Base-by-base conservation (phyloP, 257 asterid species). In the Salvia splendens region DNA sequence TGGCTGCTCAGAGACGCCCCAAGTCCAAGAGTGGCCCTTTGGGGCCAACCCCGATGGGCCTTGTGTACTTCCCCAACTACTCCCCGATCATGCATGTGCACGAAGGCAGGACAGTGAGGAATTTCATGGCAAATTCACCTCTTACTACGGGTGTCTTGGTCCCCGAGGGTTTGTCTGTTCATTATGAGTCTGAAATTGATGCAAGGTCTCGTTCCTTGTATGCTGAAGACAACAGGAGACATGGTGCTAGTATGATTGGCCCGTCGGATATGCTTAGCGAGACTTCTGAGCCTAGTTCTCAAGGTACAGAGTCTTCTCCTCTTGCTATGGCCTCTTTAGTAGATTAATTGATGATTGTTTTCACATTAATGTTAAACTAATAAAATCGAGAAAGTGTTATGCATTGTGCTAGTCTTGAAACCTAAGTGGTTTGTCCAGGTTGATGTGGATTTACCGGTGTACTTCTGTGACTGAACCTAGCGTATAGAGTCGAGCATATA, bases 11-110 rank as follows among this genome's bases (percentile, higher is more conserved):
- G 43, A 82, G 85, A 52, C 79, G 74, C 47, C 83, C 96, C 10
- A 87, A 83, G 85, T 89, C 98, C 0, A 92, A 87, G 82, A 92
- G 98, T 24, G 98, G 98, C 7, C 98, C 97, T 0, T 70, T 92
- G 52, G 91, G 95, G 10, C 43, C 43, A 1, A 38, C 43, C 35
- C 71, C 91, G 2, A 74, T 87, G 0, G 95, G 87, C 0, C 73
- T 79, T 1, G 82, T 68, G 64, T 85, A 80, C 65, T 28, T 81
- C 50, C 79, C 95, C 0, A 81, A 74, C 69, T 81, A 76, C 69
- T 81, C 88, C 4, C 86, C 94, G 46, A 61, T 43, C 24, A 47
- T 48, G 67, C 73, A 76, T 6, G 53, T 20, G 1, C 62, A 32
- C 45, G 82, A 81, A 41, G 75, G 78, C 43, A 80, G 78, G 69